phyloP scores from a whole-genome alignment of 1,139 yeast genomes.

The Groenewaldozyma sp. region DNA sequence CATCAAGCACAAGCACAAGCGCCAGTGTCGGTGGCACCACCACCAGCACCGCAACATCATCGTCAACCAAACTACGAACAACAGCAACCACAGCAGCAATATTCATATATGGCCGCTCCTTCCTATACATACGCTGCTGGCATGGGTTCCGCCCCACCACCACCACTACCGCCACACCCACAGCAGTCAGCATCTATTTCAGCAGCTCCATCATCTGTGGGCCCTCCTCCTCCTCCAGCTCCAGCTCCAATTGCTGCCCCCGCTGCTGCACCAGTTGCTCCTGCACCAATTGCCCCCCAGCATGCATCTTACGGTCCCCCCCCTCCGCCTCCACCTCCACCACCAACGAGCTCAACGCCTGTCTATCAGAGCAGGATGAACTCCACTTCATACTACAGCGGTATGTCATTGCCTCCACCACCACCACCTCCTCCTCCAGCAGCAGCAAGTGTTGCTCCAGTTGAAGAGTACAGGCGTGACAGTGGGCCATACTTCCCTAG shows the following conservation, averaged over 20 bases:
- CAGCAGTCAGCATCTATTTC: slow-evolving; percentile 5
- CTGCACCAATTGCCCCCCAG: slow-evolving; percentile 2
- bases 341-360: slow-evolving; percentile 9
- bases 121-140: slow-evolving; percentile 2
- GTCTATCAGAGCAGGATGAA: too few relatives aligned
- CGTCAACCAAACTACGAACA: slow-evolving; percentile 8
- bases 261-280: slow-evolving; percentile 5
- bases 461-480: too few relatives aligned
- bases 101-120: slow-evolving; percentile 2
- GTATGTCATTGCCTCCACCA: too few relatives aligned
- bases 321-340: slow-evolving; percentile 9
- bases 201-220: slow-evolving; percentile 3
- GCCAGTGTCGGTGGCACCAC: slow-evolving; percentile 4
- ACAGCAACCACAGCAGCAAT: slow-evolving; percentile 6
- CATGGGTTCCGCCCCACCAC: slow-evolving; percentile 6
- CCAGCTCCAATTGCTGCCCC: slow-evolving; percentile 9
- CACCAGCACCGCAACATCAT: slow-evolving; percentile 6
- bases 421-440: too few relatives aligned
- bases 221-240: slow-evolving; percentile 10
- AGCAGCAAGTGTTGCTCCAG: too few relatives aligned
- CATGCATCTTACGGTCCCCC: too few relatives aligned
- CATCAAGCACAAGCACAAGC: not conserved
- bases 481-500: too few relatives aligned
- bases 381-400: too few relatives aligned
- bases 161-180: not conserved